Conservation (phyloP, 805 yeast genomes). For the Jamesozyma piceae region DNA sequence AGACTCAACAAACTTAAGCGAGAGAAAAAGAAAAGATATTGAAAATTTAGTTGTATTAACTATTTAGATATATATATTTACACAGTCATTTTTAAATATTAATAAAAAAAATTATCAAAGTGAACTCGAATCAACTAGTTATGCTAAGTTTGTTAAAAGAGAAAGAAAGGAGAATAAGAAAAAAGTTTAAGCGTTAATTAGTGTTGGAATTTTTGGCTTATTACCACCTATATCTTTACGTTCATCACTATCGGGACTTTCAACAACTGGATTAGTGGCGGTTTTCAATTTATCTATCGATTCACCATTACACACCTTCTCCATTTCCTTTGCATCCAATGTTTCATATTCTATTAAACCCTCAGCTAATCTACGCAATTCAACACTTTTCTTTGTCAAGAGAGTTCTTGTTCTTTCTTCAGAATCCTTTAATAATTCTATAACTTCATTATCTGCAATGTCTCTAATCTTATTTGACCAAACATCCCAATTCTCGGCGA, state of each 20-base stretch:
- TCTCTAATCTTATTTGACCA: conserved; percentile 89
- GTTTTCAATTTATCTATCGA: conserved; percentile 57
- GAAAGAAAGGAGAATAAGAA: neutral
- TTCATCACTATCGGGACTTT: conserved; percentile 40
- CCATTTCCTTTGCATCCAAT: conserved; percentile 82
- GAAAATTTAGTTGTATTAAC: neutral
- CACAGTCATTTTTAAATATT: conserved; percentile 4
- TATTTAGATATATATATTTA: conserved; percentile 3
- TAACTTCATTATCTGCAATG: conserved; percentile 86
- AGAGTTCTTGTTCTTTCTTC: conserved; percentile 71
- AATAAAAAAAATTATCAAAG: neutral
- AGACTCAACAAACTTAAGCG: conserved; percentile 1
- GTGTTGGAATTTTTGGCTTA: conserved; percentile 25
- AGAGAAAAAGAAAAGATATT: neutral
- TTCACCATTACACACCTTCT: conserved; percentile 75
- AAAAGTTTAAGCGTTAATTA: conserved; percentile 21
- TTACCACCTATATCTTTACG: conserved; percentile 32
- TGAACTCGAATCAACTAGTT: neutral
- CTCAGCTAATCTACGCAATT: conserved; percentile 79
- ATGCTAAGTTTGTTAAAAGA: neutral
- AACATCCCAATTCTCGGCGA: conserved; percentile 85
- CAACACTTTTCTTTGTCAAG: conserved; percentile 51
- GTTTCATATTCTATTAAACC: conserved; percentile 95
- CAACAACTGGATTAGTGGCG: conserved; percentile 67
- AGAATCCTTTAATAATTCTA: conserved; percentile 61